phyloP scores from a whole-genome alignment of 2,329 filamentous ascomycete genomes.

The Fusarium sambucinum region DNA sequence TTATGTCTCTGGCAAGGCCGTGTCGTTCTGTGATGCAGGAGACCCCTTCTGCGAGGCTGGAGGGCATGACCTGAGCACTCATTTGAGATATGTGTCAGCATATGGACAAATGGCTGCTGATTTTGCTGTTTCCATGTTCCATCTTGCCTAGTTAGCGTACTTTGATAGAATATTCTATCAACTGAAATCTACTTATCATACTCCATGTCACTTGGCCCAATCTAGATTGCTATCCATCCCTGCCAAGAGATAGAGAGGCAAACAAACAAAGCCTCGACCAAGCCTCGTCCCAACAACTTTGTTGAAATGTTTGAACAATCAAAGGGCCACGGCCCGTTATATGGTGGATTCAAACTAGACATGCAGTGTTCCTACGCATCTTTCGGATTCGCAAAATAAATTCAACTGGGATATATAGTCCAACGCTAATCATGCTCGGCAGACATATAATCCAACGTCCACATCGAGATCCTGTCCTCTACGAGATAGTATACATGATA shows the following conservation, averaged over 20 bases:
- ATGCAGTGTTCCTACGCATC: neutral
- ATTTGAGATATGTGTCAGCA: constrained; percentile 38
- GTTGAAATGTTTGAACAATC: neutral
- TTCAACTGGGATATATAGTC: neutral
- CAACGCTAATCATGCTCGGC: neutral
- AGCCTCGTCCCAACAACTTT: neutral
- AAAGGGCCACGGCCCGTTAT: neutral
- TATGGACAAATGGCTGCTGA: constrained; percentile 32
- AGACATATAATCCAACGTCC: neutral
- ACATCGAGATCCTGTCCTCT: neutral
- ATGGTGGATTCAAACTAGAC: neutral
- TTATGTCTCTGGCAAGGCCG: constrained; percentile 15
- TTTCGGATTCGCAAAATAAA: neutral
- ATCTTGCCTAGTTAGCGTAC: neutral
- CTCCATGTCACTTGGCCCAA: neutral
- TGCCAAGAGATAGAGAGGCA: neutral
- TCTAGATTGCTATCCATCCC: neutral
- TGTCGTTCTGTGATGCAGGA: constrained; percentile 39
- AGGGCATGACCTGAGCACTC: constrained; percentile 29
- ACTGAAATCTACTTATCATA: neutral
- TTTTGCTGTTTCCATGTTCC: constrained; percentile 26
- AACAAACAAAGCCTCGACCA: neutral
- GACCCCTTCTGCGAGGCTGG: constrained; percentile 42
- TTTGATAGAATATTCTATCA: neutral
- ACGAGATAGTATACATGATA: neutral